These are phyloP conservation scores for Lomentospora prolificans DNA, from an alignment of 2,329 filamentous ascomycete species.

Conservation along the genomic window DNA sequence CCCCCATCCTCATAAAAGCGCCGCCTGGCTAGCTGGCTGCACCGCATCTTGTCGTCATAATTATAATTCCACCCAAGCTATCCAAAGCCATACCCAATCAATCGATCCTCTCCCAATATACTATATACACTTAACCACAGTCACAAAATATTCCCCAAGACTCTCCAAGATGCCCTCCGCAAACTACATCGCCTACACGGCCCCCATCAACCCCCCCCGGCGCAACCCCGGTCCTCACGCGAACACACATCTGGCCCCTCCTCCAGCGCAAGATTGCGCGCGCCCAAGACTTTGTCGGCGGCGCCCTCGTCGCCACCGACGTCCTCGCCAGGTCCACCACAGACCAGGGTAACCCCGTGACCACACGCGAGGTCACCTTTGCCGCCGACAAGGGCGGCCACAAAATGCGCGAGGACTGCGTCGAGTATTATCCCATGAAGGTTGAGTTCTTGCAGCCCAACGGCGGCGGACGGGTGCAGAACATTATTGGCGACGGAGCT, in stretches of 20 bases:
- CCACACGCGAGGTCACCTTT: slow-evolving; percentile 21
- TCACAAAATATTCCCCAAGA: too few relatives aligned
- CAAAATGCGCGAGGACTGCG: slow-evolving; percentile 20
- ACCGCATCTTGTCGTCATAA: not conserved
- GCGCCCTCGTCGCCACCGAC: slow-evolving; percentile 12
- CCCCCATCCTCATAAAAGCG: not conserved
- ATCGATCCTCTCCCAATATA: too few relatives aligned
- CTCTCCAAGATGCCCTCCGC: slow-evolving; percentile 3
- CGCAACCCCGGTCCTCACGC: slow-evolving; percentile 14
- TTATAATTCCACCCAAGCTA: not conserved
- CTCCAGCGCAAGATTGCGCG: slow-evolving; percentile 19
- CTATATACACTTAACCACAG: too few relatives aligned
- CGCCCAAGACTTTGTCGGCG: slow-evolving; percentile 19
- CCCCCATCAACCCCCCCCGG: slow-evolving; percentile 19
- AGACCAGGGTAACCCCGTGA: not conserved
- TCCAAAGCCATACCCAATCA: not conserved
- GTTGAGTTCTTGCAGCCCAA: slow-evolving; percentile 22
- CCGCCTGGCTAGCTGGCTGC: not conserved
- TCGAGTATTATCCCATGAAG: slow-evolving; percentile 21
- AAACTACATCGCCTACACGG: slow-evolving; percentile 16
- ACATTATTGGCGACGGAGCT: slow-evolving; percentile 21
- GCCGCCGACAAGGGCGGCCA: slow-evolving; percentile 10
- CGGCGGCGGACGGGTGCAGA: slow-evolving; percentile 24
- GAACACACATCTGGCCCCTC: slow-evolving; percentile 19
- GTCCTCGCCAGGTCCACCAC: slow-evolving; percentile 7